Conservation (phyloP, 306 rosid species). For the Arachis hypogaea region DNA sequence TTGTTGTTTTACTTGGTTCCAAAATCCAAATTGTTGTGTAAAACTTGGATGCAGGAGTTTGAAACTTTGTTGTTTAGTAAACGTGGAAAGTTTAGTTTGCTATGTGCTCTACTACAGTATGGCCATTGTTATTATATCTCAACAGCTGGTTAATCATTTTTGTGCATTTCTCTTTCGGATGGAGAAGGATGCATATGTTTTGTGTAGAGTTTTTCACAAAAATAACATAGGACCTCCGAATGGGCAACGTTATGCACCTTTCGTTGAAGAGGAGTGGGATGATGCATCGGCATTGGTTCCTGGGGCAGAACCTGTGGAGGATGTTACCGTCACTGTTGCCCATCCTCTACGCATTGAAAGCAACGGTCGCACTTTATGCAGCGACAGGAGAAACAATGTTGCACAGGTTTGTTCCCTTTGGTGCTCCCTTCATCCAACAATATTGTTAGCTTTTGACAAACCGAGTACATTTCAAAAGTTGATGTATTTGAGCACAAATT, state of each 20-base stretch:
- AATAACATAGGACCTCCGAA: slow-evolving; percentile 98
- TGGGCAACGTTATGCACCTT: slow-evolving; percentile 98
- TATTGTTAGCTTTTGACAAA: too few species aligned
- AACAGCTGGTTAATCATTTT: slow-evolving; percentile 31
- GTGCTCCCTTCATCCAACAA: too few species aligned
- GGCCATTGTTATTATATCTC: slow-evolving; percentile 46
- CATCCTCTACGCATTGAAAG: slow-evolving; percentile 43
- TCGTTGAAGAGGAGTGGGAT: slow-evolving; percentile 97
- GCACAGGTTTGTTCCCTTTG: slow-evolving; percentile 52
- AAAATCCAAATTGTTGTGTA: slow-evolving; percentile 32
- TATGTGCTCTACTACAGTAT: slow-evolving; percentile 37
- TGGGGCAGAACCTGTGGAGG: slow-evolving; percentile 54
- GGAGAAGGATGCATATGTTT: slow-evolving; percentile 93
- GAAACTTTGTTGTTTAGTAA: slow-evolving; percentile 41
- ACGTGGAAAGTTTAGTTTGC: slow-evolving; percentile 27
- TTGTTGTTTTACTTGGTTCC: slow-evolving; percentile 40
- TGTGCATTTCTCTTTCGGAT: slow-evolving; percentile 49
- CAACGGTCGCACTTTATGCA: slow-evolving; percentile 39
- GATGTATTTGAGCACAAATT: too few species aligned
- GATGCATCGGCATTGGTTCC: slow-evolving; percentile 65
- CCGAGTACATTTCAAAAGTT: too few species aligned
- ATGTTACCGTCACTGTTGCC: slow-evolving; percentile 40
- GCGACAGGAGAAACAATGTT: slow-evolving; percentile 40
- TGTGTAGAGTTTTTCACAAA: slow-evolving; percentile 98
- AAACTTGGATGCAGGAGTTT: slow-evolving; percentile 48